Base-by-base conservation (phyloP, 2,329 filamentous ascomycete species). In the Xylaria sp. region DNA sequence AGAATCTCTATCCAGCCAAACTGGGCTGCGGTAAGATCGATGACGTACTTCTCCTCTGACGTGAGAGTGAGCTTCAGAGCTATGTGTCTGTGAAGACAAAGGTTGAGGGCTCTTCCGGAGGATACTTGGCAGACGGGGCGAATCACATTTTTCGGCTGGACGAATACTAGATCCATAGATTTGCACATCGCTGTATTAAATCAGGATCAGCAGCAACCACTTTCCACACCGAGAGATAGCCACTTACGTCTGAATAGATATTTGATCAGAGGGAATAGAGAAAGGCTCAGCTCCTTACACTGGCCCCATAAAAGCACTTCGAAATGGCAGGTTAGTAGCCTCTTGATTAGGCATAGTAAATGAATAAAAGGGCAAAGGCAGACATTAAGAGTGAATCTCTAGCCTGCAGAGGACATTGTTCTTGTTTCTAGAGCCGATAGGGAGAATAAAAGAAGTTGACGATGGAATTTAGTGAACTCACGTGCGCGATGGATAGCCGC, bases 1-100 rank as follows among this genome's bases (percentile, higher is more conserved):
- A 72, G 51, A 10, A 31, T 57, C 42, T 72, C 70, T 13, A 49
- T 48, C 68, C 68, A 72, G 20, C 70, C 70, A 46, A 69, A 58
- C 23, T 67, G 63, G n/a, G 60, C 44, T 3, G 15, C 60, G 1
- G 59, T 60, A 33, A 69, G 59, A 23, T 72, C 68, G 17, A 72
- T 36, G 26, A 51, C 63, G 17, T 71, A 72, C 7, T 59, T 26
- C 26, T 71, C 70, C 33, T 33, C 42, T n/a, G 63, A 63, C 26
- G 15, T 13, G 28, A 71, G 42, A 2, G 48, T 65, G n/a, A 71
- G 13, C 31, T 28, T 64, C 6, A 72, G n/a, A 4, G 53, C 58
- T 7, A n/a, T 46, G 61, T 72, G 66, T n/a, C 11, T 28, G 23
- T 36, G n/a, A 13, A 69, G 7, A 38, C 26, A 23, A 9, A 38